Percentiles rank a stretch among this genome's conserved stretches.
Conservation (phyloP, 2,329 filamentous ascomycete species). For the Neofusicoccum sp. region DNA sequence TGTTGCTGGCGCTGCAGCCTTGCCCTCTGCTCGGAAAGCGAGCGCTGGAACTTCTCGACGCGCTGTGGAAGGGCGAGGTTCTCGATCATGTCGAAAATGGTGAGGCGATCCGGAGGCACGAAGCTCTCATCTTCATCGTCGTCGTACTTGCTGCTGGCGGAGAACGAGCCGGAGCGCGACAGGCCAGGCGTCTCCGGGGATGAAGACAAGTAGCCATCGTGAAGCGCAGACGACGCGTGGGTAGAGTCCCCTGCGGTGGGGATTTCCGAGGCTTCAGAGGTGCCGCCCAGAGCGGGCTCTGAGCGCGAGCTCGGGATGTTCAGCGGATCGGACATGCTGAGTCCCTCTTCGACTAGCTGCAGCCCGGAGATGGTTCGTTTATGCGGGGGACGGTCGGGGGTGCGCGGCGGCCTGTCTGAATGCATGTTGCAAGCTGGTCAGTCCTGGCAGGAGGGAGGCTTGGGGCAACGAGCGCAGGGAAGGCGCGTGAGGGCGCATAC, state of each 20-base stretch:
- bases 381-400: not conserved
- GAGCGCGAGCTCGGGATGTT: constrained; percentile 25
- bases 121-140: constrained; percentile 71
- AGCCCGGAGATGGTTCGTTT: constrained; percentile 7
- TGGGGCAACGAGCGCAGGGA: not conserved
- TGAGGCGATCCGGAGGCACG: constrained; percentile 85
- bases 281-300: constrained; percentile 21
- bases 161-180: constrained; percentile 79
- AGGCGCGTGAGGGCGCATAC: not conserved
- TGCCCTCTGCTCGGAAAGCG: constrained; percentile 78
- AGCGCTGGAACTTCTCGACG: constrained; percentile 85
- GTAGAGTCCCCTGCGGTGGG: constrained; percentile 25
- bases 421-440: constrained; percentile 6
- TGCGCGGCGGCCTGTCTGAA: not conserved
- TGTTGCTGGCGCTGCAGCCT: constrained; percentile 84
- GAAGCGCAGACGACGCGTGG: constrained; percentile 8
- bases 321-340: constrained; percentile 27
- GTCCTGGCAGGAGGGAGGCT: not conserved
- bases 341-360: constrained; percentile 18
- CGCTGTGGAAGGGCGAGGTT: constrained; percentile 88
- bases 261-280: constrained; percentile 30
- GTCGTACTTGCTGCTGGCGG: constrained; percentile 81
- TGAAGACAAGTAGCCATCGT: constrained; percentile 29
- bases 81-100: constrained; percentile 90
- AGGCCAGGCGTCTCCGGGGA: constrained; percentile 56